phyloP scores from a whole-genome alignment of 768 basidiomycete species.

The Galerina marginata region DNA sequence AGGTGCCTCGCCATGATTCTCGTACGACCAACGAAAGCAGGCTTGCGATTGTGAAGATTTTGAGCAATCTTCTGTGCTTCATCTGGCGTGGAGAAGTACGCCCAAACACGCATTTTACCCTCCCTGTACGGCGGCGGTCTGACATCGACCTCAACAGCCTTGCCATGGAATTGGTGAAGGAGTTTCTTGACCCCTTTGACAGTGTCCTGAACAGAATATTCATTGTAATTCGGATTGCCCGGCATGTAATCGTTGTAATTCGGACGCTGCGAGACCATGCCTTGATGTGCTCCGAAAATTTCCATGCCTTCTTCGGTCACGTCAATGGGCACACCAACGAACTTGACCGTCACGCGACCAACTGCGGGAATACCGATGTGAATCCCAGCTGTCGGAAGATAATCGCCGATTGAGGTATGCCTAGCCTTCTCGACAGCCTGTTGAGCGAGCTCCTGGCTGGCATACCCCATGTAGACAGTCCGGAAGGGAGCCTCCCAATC shows the following conservation, averaged over 20 bases:
- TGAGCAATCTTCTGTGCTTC: slow-evolving; percentile 59
- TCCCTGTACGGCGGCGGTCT: slow-evolving; percentile 55
- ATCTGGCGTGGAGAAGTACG: slow-evolving; percentile 52
- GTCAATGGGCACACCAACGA: slow-evolving; percentile 56
- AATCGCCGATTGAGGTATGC: slow-evolving; percentile 40
- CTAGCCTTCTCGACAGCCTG: slow-evolving; percentile 52
- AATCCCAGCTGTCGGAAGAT: slow-evolving; percentile 49
- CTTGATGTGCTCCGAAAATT: slow-evolving; percentile 50
- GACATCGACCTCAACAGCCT: slow-evolving; percentile 48
- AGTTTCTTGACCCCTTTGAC: slow-evolving; percentile 44
- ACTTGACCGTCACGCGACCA: slow-evolving; percentile 63
- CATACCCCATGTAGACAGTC: slow-evolving; percentile 69
- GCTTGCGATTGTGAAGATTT: slow-evolving; percentile 51
- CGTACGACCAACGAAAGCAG: slow-evolving; percentile 49
- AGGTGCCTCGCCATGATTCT: slow-evolving; percentile 58
- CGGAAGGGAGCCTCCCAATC: slow-evolving; percentile 63
- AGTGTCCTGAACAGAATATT: slow-evolving; percentile 44
- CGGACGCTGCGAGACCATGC: slow-evolving; percentile 56
- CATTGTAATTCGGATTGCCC: slow-evolving; percentile 40
- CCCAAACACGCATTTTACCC: slow-evolving; percentile 59
- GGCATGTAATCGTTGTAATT: slow-evolving; percentile 43
- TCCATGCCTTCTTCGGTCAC: slow-evolving; percentile 45
- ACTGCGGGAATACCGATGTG: slow-evolving; percentile 66
- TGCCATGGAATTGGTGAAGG: slow-evolving; percentile 36
- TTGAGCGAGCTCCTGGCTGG: slow-evolving; percentile 50